A percentile compares a stretch with the other conserved stretches of the same genome.
Evolutionary conservation across 805 yeast species (phyloP).

Genomic region (Peterozyma toletana): DNA sequence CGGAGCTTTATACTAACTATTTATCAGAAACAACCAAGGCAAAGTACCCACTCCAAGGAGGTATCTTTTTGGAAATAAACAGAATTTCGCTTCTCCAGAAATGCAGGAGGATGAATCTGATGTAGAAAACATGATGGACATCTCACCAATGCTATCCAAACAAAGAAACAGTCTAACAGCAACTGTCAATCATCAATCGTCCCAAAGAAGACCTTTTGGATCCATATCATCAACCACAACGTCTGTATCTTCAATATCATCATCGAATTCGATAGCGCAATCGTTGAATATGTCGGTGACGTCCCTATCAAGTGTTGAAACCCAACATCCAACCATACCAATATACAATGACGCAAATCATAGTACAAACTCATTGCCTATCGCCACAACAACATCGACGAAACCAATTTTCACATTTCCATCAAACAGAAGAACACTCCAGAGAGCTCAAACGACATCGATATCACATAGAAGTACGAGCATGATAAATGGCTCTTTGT

Average conservation of each 20-base stretch:
- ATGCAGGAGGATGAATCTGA: constrained; percentile 2
- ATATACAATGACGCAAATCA: not conserved
- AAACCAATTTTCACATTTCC: not conserved
- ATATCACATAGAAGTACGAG: constrained; percentile 7
- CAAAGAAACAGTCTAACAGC: constrained; percentile 2
- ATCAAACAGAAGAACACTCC: not conserved
- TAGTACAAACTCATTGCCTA: too few species aligned
- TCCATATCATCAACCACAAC: too few species aligned
- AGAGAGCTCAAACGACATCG: constrained; percentile 5
- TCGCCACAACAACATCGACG: too few species aligned
- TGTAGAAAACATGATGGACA: constrained; percentile 21
- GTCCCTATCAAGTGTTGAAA: too few species aligned
- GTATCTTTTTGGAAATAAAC: constrained; percentile 7
- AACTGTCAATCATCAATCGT: too few species aligned
- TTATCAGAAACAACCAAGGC: constrained; percentile 9
- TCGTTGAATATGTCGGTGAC: too few species aligned
- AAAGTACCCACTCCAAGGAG: constrained; percentile 13
- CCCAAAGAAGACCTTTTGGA: too few species aligned
- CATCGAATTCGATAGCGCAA: too few species aligned
- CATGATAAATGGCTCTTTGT: constrained; percentile 5
- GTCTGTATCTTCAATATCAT: constrained; percentile 2
- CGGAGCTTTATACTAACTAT: not conserved
- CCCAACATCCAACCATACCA: not conserved
- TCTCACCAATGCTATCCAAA: constrained; percentile 10
- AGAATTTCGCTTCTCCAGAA: not conserved